phyloP scores from a whole-genome alignment of 2,329 filamentous ascomycete species.

The Fusarium sp. region DNA sequence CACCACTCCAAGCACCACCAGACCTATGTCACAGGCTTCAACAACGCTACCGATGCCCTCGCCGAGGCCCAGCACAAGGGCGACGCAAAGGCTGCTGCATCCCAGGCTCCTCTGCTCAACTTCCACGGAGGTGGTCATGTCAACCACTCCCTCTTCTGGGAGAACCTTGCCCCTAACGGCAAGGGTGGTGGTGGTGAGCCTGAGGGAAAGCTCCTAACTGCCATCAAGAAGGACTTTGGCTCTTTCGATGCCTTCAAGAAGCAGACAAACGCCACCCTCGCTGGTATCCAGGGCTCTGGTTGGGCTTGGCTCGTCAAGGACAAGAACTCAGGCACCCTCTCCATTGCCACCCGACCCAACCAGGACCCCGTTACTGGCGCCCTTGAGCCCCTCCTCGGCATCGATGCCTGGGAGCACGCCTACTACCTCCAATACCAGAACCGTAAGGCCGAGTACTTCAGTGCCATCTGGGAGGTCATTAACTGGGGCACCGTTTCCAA shows the following conservation, averaged over 20 bases:
- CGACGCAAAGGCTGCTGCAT: slow-evolving; percentile 65
- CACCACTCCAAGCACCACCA: slow-evolving; percentile 96
- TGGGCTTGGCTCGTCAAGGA: slow-evolving; percentile 92
- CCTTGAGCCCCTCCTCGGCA: slow-evolving; percentile 84
- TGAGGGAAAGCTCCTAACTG: slow-evolving; percentile 70
- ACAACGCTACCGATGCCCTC: slow-evolving; percentile 80
- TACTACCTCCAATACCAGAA: slow-evolving; percentile 98
- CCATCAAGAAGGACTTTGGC: slow-evolving; percentile 77
- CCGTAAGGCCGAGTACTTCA: slow-evolving; percentile 96
- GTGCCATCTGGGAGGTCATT: slow-evolving; percentile 92
- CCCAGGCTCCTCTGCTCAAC: slow-evolving; percentile 70
- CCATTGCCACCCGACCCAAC: slow-evolving; percentile 81
- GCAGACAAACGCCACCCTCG: slow-evolving; percentile 75
- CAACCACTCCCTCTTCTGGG: slow-evolving; percentile 90
- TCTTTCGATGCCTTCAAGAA: slow-evolving; percentile 73
- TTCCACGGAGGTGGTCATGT: slow-evolving; percentile 90
- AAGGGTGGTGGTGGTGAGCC: slow-evolving; percentile 73
- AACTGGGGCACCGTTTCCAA: slow-evolving; percentile 94
- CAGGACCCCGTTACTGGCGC: slow-evolving; percentile 90
- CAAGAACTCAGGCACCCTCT: slow-evolving; percentile 70
- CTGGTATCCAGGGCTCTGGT: slow-evolving; percentile 86
- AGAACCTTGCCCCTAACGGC: slow-evolving; percentile 78
- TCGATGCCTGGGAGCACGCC: slow-evolving; percentile 97
- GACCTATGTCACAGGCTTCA: slow-evolving; percentile 92
- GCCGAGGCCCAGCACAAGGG: slow-evolving; percentile 74